Conservation (phyloP, 2,329 filamentous ascomycete genomes). For the Diplodia sapinea region DNA sequence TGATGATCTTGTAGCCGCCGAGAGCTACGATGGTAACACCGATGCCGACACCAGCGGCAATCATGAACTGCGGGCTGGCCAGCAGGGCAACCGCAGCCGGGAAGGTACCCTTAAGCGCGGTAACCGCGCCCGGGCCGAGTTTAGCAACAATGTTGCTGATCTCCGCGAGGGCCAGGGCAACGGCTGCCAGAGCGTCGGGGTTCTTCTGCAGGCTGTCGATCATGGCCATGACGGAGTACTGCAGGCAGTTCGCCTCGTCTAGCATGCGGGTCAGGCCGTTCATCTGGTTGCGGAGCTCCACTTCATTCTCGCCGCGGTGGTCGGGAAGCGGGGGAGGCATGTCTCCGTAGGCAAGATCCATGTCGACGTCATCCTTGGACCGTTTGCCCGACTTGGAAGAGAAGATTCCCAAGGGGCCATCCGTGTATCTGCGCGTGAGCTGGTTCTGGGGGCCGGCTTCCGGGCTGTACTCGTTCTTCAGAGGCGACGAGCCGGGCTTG, state of each 20-base stretch:
- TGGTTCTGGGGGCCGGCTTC: slow-evolving; percentile 43
- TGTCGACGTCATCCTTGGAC: slow-evolving; percentile 69
- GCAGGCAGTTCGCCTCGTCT: slow-evolving; percentile 86
- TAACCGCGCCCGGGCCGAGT: slow-evolving; percentile 80
- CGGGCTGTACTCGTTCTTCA: slow-evolving; percentile 38
- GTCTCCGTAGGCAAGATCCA: slow-evolving; percentile 90
- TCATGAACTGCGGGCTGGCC: slow-evolving; percentile 90
- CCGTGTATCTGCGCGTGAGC: slow-evolving; percentile 52
- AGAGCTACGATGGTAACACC: slow-evolving; percentile 96
- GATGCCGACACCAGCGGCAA: slow-evolving; percentile 85
- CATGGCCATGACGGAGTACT: slow-evolving; percentile 80
- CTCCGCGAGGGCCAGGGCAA: slow-evolving; percentile 90
- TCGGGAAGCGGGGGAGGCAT: slow-evolving; percentile 70
- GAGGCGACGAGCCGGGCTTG: slow-evolving; percentile 29
- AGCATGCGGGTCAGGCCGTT: slow-evolving; percentile 76
- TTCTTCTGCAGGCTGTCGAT: slow-evolving; percentile 81
- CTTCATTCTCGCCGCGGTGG: slow-evolving; percentile 52
- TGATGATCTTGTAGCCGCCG: slow-evolving; percentile 96
- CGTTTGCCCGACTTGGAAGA: slow-evolving; percentile 36
- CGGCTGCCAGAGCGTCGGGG: slow-evolving; percentile 90
- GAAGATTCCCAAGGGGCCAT: slow-evolving; percentile 36
- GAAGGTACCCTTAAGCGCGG: slow-evolving; percentile 76
- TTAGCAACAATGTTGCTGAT: slow-evolving; percentile 82
- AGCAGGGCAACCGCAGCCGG: slow-evolving; percentile 87
- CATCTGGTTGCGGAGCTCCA: slow-evolving; percentile 71